Evolutionary conservation across 495 filamentous ascomycete genomes (phyloP), one percentile per base, ranked within the genome.

Genomic region (Penicillium paradoxum): DNA sequence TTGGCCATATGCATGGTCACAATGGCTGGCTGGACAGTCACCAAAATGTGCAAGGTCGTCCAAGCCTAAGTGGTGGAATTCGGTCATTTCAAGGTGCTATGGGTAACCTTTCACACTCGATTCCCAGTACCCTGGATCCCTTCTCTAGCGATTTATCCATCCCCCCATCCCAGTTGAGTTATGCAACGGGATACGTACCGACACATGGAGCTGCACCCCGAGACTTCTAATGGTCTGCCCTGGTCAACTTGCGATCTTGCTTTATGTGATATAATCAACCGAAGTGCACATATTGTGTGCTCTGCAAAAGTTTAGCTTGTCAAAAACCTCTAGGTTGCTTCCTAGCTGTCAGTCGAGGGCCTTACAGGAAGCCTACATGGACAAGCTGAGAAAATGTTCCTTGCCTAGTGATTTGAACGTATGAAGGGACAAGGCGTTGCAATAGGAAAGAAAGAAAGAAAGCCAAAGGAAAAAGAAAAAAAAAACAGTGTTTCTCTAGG

Each of bases 131-230:
- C 7, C 38, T 75, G 37, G 69, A 75, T 39, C 55, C 69, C 1
- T 70, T 70, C 45, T 44, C 63, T 6, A 39, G 54, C 3, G 71
- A 74, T 17, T n/a, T 73, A 9, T 58, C 72, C 4, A 53, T 66
- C 2, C 53, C 68, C 9, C 58, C 70, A 2, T 60, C 70, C 2
- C 71, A 73, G 21, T 53, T 73, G 15, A 62, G 52, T 36, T 75
- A 75, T 41, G 52, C 53, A 6, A 41, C 59, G 11, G 68, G 62
- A 17, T 75, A 73, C 47, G 53, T 65, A 18, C 48, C 68, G 22
- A 51, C 59, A 14, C 63, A 75, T 36, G 69, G 64, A 0, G 17
- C 59, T 19, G 51, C 64, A 8, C 48, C 53, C 22, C 72, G 68
- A 29, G 64, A 66, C 10, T 74, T 58, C 13, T 71, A 40, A 52